Evolutionary conservation across 169 alveolate species (phyloP).

Genomic region (Miamiensis avidus): DNA sequence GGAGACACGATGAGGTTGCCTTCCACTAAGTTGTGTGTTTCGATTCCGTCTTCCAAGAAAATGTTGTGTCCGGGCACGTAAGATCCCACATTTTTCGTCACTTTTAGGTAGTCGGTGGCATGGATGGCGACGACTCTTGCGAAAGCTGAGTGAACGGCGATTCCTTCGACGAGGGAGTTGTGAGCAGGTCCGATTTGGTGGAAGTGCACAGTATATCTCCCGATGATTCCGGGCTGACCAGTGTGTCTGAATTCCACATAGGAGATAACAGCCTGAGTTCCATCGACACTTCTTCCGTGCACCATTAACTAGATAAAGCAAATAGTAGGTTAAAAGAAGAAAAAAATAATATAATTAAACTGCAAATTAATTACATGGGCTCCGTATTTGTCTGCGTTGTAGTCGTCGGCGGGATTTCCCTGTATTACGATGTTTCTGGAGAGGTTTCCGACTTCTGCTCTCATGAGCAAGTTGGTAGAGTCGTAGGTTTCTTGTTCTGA

Average conservation of each 20-base stretch:
- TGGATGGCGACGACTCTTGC: slow-evolving; percentile 72
- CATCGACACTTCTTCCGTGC: slow-evolving; percentile 56
- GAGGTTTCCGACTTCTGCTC: slow-evolving; percentile 76
- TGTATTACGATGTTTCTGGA: slow-evolving; percentile 61
- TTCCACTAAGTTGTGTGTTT: slow-evolving; percentile 57
- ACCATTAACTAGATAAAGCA: too few relatives aligned
- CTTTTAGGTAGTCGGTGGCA: slow-evolving; percentile 57
- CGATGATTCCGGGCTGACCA: slow-evolving; percentile 71
- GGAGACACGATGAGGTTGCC: slow-evolving; percentile 55
- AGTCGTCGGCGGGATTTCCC: slow-evolving; percentile 64
- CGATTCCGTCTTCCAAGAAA: slow-evolving; percentile 83
- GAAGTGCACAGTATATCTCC: slow-evolving; percentile 76
- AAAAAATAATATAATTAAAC: too few relatives aligned
- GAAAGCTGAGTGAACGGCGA: slow-evolving; percentile 60
- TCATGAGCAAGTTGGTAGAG: slow-evolving; percentile 45
- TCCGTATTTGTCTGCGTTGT: slow-evolving; percentile 53
- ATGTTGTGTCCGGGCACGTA: slow-evolving; percentile 73
- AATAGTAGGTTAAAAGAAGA: too few relatives aligned
- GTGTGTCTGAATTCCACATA: slow-evolving; percentile 57
- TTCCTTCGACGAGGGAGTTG: slow-evolving; percentile 59
- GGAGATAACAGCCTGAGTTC: slow-evolving; percentile 58
- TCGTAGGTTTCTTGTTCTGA: slow-evolving; percentile 55
- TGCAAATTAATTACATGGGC: too few relatives aligned
- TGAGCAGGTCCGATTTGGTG: slow-evolving; percentile 69
- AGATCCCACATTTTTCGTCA: slow-evolving; percentile 71